A percentile compares a stretch with the other conserved stretches of the same genome.
phyloP scores from a whole-genome alignment of 2,329 filamentous ascomycete genomes.

The Trichoderma endophyticum region DNA sequence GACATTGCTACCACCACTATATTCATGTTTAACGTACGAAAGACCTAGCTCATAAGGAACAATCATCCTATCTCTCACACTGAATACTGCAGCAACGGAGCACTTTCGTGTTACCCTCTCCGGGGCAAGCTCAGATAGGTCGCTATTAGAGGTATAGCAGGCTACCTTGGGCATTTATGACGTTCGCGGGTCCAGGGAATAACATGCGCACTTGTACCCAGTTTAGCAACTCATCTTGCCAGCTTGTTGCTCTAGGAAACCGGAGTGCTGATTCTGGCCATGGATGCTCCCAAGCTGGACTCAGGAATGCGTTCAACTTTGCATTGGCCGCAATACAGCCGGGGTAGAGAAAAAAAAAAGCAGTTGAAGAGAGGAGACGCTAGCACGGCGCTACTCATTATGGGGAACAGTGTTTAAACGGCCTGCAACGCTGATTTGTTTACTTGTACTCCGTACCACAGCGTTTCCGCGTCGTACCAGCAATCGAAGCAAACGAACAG shows the following conservation, averaged over 20 bases:
- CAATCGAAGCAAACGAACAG: background rate
- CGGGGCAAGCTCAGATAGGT: background rate
- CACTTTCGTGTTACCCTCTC: too few relatives aligned
- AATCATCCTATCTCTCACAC: background rate
- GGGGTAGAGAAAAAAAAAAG: background rate
- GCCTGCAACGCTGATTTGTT: background rate
- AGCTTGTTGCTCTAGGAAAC: background rate
- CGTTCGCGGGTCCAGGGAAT: too few relatives aligned
- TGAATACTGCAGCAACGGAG: background rate
- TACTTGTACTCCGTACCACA: background rate
- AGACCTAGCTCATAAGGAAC: background rate
- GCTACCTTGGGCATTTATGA: background rate
- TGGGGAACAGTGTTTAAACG: conserved; percentile 1
- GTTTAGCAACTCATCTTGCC: background rate
- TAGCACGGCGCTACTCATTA: conserved; percentile 1
- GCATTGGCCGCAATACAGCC: background rate
- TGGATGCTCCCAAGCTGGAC: background rate
- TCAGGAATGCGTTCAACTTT: conserved; percentile 9
- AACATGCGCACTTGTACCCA: background rate
- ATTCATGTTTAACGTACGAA: background rate
- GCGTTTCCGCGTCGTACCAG: background rate
- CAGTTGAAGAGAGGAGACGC: conserved; percentile 2
- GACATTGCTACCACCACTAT: background rate
- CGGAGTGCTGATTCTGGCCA: background rate
- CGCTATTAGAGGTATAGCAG: too few relatives aligned